Conservation (phyloP, 1,284 basidiomycete species). For the Cryptococcus maquisensis region DNA sequence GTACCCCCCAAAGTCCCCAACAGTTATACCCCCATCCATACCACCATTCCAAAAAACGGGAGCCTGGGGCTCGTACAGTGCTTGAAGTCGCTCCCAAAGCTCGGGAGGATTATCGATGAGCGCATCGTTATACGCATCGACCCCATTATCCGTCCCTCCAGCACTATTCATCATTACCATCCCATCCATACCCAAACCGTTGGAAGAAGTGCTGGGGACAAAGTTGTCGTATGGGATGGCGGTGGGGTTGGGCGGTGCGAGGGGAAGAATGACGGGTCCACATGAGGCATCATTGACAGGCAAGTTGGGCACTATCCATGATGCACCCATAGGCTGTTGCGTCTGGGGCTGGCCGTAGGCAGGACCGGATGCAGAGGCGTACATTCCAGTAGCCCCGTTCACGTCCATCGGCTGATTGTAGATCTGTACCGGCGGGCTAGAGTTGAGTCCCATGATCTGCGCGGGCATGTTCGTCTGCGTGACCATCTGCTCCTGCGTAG, state of each 20-base stretch:
- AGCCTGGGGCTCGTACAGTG: constrained; percentile 39
- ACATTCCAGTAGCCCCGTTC: neutral
- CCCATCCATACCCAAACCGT: neutral
- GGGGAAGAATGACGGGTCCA: constrained; percentile 10
- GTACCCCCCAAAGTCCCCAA: constrained; percentile 11
- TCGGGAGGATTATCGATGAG: constrained; percentile 20
- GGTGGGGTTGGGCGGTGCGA: constrained; percentile 11
- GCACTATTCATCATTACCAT: neutral
- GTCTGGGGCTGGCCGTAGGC: constrained; percentile 1
- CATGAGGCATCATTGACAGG: neutral
- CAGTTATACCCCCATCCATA: neutral
- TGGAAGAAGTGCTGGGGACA: neutral
- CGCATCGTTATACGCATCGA: neutral
- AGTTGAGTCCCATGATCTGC: neutral
- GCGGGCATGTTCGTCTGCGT: neutral
- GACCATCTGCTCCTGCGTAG: neutral
- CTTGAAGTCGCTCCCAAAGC: constrained; percentile 40
- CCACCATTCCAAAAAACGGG: constrained; percentile 15
- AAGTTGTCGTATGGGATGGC: constrained; percentile 6
- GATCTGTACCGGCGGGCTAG: neutral
- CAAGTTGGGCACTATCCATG: neutral
- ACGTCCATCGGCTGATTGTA: neutral
- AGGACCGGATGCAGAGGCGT: neutral
- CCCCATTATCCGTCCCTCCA: neutral
- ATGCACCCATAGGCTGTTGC: neutral